These are phyloP conservation scores for Evansstolkia leycettana DNA, from an alignment of 495 filamentous ascomycete genomes.

Conservation along the genomic window DNA sequence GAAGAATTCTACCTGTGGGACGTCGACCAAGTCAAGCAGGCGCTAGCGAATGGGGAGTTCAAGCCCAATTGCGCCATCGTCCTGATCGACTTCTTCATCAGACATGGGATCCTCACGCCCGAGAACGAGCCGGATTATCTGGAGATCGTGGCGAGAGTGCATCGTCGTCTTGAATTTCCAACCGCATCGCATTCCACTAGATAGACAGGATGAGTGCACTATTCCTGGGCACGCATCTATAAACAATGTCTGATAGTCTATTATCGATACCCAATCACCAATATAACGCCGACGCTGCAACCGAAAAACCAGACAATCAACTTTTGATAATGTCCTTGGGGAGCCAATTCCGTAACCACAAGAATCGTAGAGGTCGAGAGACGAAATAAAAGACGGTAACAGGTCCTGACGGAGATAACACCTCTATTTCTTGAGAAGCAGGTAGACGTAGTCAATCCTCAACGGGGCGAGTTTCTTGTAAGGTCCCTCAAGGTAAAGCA, in stretches of 20 bases:
- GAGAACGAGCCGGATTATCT: conserved; percentile 76
- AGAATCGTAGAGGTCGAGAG: not conserved
- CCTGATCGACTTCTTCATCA: conserved; percentile 79
- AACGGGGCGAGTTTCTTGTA: conserved; percentile 91
- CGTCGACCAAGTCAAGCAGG: conserved; percentile 60
- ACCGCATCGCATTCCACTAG: conserved; percentile 29
- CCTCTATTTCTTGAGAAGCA: conserved; percentile 77
- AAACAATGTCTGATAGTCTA: conserved; percentile 10
- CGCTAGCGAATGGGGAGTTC: conserved; percentile 61
- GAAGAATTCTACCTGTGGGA: conserved; percentile 69
- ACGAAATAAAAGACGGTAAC: conserved; percentile 2
- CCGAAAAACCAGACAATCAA: conserved; percentile 4
- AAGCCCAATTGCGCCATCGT: conserved; percentile 90
- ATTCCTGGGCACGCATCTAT: not conserved
- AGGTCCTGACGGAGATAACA: not conserved
- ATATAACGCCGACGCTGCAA: conserved; percentile 21
- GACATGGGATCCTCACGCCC: conserved; percentile 67
- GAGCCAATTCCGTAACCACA: too few species aligned
- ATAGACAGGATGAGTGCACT: conserved; percentile 2
- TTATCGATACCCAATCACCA: conserved; percentile 15
- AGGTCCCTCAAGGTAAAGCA: conserved; percentile 83
- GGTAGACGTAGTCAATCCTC: conserved; percentile 84
- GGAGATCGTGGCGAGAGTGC: conserved; percentile 62
- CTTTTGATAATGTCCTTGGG: conserved; percentile 2
- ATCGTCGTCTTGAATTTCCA: conserved; percentile 76